Percentiles rank a stretch among this genome's conserved stretches.
Conservation (phyloP, 805 yeast species). For the Ogataea philodendri region DNA sequence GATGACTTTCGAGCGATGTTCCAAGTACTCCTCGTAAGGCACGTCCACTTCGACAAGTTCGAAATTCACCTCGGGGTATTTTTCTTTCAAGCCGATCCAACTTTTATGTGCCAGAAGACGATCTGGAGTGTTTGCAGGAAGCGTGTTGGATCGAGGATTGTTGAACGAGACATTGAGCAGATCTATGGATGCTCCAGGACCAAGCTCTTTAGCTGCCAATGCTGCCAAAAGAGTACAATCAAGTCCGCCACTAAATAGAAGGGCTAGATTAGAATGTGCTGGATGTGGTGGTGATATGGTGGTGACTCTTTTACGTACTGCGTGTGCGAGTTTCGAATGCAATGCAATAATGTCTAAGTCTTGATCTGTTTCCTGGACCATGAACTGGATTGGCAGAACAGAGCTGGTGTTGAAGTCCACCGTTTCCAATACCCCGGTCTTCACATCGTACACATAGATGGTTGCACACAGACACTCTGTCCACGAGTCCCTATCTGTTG, state of each 20-base stretch:
- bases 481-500: slow-evolving; percentile 35
- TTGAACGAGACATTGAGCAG: slow-evolving; percentile 91
- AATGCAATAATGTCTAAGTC: slow-evolving; percentile 21
- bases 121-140: slow-evolving; percentile 78
- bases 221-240: slow-evolving; percentile 86
- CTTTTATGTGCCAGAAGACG: slow-evolving; percentile 69
- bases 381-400: slow-evolving; percentile 20
- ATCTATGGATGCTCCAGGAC: slow-evolving; percentile 49
- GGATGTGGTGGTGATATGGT: slow-evolving; percentile 58
- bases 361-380: slow-evolving; percentile 10
- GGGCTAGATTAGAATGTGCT: slow-evolving; percentile 43
- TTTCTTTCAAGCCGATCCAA: slow-evolving; percentile 46
- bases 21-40: slow-evolving; percentile 61
- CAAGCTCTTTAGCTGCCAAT: slow-evolving; percentile 38
- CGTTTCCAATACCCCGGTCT: slow-evolving; percentile 19
- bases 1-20: slow-evolving; percentile 50
- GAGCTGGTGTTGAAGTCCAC: slow-evolving; percentile 14
- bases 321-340: slow-evolving; percentile 30
- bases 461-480: slow-evolving; percentile 55
- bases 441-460: slow-evolving; percentile 44
- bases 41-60: slow-evolving; percentile 71
- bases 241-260: slow-evolving; percentile 91
- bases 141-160: slow-evolving; percentile 70
- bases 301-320: slow-evolving; percentile 51
- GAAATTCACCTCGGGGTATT: slow-evolving; percentile 43